phyloP scores from a whole-genome alignment of 192 early-diverging fungal species.

The Mortierella antarctica region DNA sequence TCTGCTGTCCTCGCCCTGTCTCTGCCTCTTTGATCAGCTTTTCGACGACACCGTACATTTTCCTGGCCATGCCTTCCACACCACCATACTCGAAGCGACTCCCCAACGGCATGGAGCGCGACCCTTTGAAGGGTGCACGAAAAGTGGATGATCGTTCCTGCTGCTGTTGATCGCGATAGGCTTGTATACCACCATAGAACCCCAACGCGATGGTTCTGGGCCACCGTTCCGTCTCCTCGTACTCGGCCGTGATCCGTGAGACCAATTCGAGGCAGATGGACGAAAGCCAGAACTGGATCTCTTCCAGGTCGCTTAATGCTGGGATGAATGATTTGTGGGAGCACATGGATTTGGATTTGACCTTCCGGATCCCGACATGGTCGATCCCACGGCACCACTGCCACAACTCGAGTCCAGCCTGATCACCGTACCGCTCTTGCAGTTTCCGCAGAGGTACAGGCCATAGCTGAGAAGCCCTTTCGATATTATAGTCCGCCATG shows the following conservation, averaged over 20 bases:
- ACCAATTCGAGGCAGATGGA: constrained; percentile 34
- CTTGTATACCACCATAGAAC: constrained; percentile 29
- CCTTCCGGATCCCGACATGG: constrained; percentile 37
- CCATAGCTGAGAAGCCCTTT: constrained; percentile 58
- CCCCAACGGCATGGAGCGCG: constrained; percentile 40
- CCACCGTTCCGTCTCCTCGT: constrained; percentile 43
- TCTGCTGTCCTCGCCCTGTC: constrained; percentile 20
- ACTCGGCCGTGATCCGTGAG: constrained; percentile 40
- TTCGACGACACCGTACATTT: constrained; percentile 29
- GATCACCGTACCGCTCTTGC: constrained; percentile 43
- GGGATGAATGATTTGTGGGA: constrained; percentile 53
- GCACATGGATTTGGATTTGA: constrained; percentile 53
- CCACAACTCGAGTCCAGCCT: constrained; percentile 50
- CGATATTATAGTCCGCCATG: constrained; percentile 66
- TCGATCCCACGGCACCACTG: constrained; percentile 53
- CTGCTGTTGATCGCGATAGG: background rate
- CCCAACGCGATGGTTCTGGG: constrained; percentile 39
- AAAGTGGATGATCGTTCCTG: constrained; percentile 11
- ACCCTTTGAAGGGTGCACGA: constrained; percentile 23
- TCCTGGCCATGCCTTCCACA: constrained; percentile 35
- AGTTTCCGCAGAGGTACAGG: constrained; percentile 33
- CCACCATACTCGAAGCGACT: constrained; percentile 48
- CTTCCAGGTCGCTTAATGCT: constrained; percentile 35
- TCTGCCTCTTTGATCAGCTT: constrained; percentile 41
- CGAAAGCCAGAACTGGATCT: constrained; percentile 48